phyloP scores from a whole-genome alignment of 179 eudicot genomes.

The Spinacia oleracea region DNA sequence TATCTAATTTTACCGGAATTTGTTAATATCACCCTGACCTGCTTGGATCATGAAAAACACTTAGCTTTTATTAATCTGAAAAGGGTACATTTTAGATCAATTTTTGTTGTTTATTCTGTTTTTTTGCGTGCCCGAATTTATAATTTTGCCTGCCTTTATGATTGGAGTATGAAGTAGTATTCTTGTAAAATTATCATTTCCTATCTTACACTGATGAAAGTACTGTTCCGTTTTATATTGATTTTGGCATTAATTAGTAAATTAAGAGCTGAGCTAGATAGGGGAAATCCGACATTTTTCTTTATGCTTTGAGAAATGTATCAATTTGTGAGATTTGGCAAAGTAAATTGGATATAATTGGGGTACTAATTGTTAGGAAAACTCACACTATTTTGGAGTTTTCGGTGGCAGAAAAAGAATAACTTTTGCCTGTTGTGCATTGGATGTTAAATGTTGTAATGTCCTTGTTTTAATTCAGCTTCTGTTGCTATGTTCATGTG shows the following conservation, averaged over 20 bases:
- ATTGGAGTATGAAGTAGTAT: background rate
- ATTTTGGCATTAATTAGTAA: background rate
- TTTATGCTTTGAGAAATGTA: background rate
- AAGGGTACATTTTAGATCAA: background rate
- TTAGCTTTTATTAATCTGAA: too few relatives aligned
- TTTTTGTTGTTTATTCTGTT: slow-evolving; percentile 7
- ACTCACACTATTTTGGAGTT: too few relatives aligned
- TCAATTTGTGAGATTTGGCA: background rate
- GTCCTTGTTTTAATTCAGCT: background rate
- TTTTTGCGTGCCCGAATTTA: background rate
- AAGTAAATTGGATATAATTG: background rate
- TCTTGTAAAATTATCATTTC: background rate
- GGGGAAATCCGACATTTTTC: background rate
- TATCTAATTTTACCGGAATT: background rate
- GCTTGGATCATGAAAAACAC: background rate
- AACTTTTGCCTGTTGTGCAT: background rate
- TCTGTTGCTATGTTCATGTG: background rate
- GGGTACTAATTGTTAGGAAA: background rate
- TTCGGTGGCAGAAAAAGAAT: background rate
- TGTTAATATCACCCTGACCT: background rate
- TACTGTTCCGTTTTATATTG: background rate
- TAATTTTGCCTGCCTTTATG: background rate
- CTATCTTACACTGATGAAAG: background rate
- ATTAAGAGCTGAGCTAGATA: background rate
- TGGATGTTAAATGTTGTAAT: background rate